These are phyloP conservation scores for Neovahlkampfia damariscottae DNA, from an alignment of 78 protist genomes.

Conservation along the genomic window DNA sequence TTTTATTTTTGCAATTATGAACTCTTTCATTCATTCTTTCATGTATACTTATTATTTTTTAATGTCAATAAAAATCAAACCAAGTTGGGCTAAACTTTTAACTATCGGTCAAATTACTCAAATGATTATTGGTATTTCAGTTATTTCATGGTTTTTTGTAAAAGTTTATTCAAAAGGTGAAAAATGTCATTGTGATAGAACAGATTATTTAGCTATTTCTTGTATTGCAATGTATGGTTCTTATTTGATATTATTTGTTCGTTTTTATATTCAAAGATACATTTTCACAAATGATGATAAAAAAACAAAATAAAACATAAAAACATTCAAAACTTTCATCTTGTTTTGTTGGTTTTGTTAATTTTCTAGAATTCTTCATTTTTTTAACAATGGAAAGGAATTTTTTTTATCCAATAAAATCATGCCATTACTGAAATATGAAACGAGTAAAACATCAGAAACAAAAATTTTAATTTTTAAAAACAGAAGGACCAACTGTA, in stretches of 20 bases:
- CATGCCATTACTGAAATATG: no score
- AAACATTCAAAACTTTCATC: neutral
- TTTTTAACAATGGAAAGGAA: no score
- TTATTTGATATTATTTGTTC: neutral
- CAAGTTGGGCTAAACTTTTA: neutral
- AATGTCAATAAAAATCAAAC: neutral
- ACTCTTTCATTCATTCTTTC: constrained; percentile 41
- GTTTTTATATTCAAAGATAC: neutral
- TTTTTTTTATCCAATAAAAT: no score
- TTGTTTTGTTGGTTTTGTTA: no score
- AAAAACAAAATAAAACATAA: neutral
- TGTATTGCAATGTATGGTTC: neutral
- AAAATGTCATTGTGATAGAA: neutral
- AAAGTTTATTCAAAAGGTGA: neutral
- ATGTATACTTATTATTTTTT: constrained; percentile 47
- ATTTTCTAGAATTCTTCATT: no score
- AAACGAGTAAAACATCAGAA: no score
- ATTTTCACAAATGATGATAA: neutral
- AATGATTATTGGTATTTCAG: neutral
- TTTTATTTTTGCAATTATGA: neutral
- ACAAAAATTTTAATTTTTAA: no score
- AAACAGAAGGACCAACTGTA: no score
- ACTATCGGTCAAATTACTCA: neutral
- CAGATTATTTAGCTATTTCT: neutral
- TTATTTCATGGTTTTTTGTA: neutral